A percentile compares a stretch with the other conserved stretches of the same genome.
Evolutionary conservation across 1,139 yeast genomes (phyloP).

Genomic region (Yarrowia galli): DNA sequence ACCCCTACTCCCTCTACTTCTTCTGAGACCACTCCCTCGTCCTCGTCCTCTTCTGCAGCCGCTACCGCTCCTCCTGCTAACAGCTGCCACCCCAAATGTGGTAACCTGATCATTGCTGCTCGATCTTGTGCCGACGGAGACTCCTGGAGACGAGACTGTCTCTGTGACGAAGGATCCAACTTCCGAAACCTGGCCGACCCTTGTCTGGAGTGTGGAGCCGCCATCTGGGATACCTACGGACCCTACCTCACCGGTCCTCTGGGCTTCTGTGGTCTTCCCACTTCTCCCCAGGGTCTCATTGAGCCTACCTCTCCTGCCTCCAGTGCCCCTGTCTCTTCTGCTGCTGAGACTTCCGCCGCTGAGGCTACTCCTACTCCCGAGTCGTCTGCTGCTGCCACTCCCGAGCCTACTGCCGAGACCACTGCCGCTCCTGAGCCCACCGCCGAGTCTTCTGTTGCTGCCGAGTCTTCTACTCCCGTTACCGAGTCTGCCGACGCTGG

Average conservation of each 20-base stretch:
- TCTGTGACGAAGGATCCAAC: not conserved
- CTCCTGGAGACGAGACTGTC: not conserved
- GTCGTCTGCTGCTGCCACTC: not conserved
- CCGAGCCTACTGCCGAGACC: not conserved
- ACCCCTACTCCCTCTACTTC: not conserved
- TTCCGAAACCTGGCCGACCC: not conserved
- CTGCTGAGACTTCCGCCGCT: not conserved
- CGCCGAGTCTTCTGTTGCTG: not conserved
- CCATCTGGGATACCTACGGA: not conserved
- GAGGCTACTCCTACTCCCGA: not conserved
- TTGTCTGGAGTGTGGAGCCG: not conserved
- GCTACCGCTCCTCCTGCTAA: not conserved
- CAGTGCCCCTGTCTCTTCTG: not conserved
- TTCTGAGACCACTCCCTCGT: not conserved
- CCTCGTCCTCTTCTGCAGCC: constrained; percentile 1
- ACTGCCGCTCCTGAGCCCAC: constrained; percentile 1
- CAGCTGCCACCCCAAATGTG: not conserved
- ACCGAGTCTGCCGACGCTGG: not conserved
- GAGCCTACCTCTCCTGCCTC: not conserved
- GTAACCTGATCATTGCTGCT: not conserved
- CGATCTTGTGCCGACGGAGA: not conserved
- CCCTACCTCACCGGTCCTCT: not conserved
- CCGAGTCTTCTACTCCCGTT: not conserved
- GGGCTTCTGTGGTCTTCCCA: constrained; percentile 4
- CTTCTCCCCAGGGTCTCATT: not conserved